Percentiles rank a stretch among this genome's conserved stretches.
These are phyloP conservation scores for Talaromyces proteolyticus DNA, from an alignment of 495 filamentous ascomycete genomes.

Conservation along the genomic window DNA sequence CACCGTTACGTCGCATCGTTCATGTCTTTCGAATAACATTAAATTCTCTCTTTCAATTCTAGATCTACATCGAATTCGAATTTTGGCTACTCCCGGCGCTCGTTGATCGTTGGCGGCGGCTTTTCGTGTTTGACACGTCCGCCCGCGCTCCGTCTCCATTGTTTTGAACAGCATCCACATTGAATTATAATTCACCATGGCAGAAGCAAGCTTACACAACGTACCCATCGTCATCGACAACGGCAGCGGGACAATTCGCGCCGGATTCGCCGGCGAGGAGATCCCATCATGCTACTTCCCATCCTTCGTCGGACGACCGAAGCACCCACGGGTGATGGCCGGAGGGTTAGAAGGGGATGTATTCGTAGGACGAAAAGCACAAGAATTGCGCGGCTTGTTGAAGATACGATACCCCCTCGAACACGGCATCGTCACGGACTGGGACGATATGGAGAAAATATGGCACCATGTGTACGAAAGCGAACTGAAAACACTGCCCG, in stretches of 20 bases:
- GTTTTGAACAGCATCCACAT: conserved; percentile 6
- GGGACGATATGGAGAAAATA: conserved; percentile 99
- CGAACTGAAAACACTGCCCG: conserved; percentile 88
- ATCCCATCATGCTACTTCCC: conserved; percentile 94
- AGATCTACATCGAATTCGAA: too few relatives aligned
- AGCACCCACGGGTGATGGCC: conserved; percentile 92
- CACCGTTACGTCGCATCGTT: neutral
- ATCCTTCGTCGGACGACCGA: conserved; percentile 96
- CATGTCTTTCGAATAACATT: neutral
- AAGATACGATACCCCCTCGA: conserved; percentile 95
- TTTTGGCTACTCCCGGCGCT: neutral
- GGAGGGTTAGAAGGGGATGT: conserved; percentile 95
- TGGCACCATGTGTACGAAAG: conserved; percentile 85
- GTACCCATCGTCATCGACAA: conserved; percentile 98
- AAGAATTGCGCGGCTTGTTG: conserved; percentile 86
- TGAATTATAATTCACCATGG: conserved; percentile 48
- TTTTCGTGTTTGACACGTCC: conserved; percentile 15
- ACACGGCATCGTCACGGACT: conserved; percentile 98
- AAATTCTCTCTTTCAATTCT: too few relatives aligned
- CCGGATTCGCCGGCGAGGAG: conserved; percentile 94
- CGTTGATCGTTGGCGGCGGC: neutral
- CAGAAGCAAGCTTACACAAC: conserved; percentile 81
- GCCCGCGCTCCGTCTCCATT: conserved; percentile 7
- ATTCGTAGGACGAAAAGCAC: conserved; percentile 91
- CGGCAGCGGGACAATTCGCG: conserved; percentile 94